Evolutionary conservation across 139 green algal species (phyloP).

Genomic region (Nannochloris sp.): DNA sequence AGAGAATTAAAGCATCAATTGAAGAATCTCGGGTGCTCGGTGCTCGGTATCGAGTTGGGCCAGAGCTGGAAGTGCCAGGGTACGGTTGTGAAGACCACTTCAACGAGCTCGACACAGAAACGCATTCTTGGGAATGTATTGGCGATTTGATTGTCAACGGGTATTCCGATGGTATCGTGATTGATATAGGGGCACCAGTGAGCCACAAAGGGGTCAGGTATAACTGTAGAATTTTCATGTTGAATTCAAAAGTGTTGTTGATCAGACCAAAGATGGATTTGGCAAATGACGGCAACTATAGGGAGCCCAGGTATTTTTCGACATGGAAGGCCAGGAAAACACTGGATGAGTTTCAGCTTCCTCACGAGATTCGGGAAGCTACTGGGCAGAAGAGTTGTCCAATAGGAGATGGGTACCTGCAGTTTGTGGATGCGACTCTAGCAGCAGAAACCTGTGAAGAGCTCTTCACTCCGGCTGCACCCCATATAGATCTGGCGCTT

Average conservation of each 20-base stretch:
- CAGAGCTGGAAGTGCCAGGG: conserved; percentile 89
- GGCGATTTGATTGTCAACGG: conserved; percentile 49
- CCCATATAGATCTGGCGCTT: conserved; percentile 68
- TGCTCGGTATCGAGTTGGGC: conserved; percentile 79
- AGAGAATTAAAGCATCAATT: conserved; percentile 70
- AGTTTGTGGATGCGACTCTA: conserved; percentile 53
- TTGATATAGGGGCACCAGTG: conserved; percentile 89
- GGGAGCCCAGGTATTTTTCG: conserved; percentile 78
- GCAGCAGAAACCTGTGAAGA: conserved; percentile 91
- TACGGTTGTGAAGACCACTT: conserved; percentile 99
- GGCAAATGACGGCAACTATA: conserved; percentile 97
- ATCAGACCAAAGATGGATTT: conserved; percentile 90
- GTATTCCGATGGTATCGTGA: conserved; percentile 68
- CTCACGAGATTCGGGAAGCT: conserved; percentile 31
- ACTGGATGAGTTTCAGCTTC: conserved; percentile 65
- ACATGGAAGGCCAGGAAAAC: conserved; percentile 66
- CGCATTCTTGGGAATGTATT: conserved; percentile 70
- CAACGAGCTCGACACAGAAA: conserved; percentile 79
- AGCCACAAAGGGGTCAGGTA: conserved; percentile 82
- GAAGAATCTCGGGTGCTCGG: conserved; percentile 44
- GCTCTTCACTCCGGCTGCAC: conserved; percentile 83
- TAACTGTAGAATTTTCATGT: conserved; percentile 85
- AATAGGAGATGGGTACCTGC: conserved; percentile 77
- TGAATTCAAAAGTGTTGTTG: conserved; percentile 73
- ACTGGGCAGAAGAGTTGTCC: conserved; percentile 57